Base-by-base conservation (phyloP, 169 alveolate genomes). In the Plasmodium vinckei region DNA sequence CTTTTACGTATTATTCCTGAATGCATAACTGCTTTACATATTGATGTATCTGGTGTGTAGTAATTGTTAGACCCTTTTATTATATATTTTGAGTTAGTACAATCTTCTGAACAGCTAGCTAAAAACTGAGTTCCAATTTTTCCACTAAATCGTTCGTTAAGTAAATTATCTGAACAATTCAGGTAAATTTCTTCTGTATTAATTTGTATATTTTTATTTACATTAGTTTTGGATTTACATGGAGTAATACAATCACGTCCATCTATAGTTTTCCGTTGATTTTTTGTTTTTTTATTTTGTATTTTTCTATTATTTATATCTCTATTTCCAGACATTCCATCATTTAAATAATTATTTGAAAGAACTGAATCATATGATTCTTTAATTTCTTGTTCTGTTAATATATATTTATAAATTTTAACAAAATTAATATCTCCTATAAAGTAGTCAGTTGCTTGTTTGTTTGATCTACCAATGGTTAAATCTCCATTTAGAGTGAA, bases 11-110 rank as follows among this genome's bases (percentile, higher is more conserved):
- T 67, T 17, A 82, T 92, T n/a, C 96, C 96, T 21, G 95, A 72
- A 87, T 94, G 96, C 44, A 95, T 89, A 12, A 98, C 98, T n/a
- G 98, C 97, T 73, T 96, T 96, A 88, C 98, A 96, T 44, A 96
- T 95, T 46, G 98, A 95, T 25, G 97, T 92, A 72, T 95, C 95
- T 44, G 98, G 97, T 49, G 98, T 95, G 72, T 96, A 96, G 53
- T 67, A 69, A 51, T 82, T 82, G 27, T 92, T 92, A 57, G 82
- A 89, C 60, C 96, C 96, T 88, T 92, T 92, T 13, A 94, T 64
- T 39, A 89, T 57, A 54, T 87, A 59, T 10, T 87, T 71, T 3
- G 94, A 73, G 71, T 92, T 94, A 33, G 67, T 84, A 72, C 96
- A 94, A 61, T 92, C 70, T 46, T 91, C 91, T 27, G 75, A 47